A percentile compares a stretch with the other conserved stretches of the same genome.
These are phyloP conservation scores for Schizonepeta tenuifolia DNA, from an alignment of 257 asterid species.

Conservation along the genomic window DNA sequence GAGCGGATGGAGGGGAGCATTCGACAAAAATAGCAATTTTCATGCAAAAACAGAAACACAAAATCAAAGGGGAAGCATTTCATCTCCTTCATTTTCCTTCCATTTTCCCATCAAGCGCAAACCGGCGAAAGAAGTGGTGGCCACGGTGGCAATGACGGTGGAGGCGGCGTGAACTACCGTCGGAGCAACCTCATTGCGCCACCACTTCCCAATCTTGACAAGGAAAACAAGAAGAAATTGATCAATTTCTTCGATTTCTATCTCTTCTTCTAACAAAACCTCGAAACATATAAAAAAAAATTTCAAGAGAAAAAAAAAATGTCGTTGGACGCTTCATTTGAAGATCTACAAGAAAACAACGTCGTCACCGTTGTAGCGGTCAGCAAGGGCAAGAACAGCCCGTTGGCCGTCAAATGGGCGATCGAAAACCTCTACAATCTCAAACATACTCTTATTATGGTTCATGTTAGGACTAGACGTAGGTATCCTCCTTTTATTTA, in stretches of 20 bases:
- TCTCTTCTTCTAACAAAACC: background rate
- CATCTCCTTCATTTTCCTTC: slow-evolving; percentile 9
- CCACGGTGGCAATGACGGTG: slow-evolving; percentile 39
- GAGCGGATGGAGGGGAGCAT: slow-evolving; percentile 26
- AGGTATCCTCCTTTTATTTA: slow-evolving; percentile 43
- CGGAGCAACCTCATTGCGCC: slow-evolving; percentile 38
- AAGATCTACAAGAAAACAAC: slow-evolving; percentile 27
- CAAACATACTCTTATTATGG: slow-evolving; percentile 42
- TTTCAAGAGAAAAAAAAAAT: background rate
- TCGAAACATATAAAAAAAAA: background rate
- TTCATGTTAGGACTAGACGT: slow-evolving; percentile 64
- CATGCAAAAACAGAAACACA: slow-evolving; percentile 1
- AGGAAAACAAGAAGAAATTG: background rate
- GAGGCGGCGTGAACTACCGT: slow-evolving; percentile 6
- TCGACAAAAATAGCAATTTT: slow-evolving; percentile 34
- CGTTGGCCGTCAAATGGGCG: slow-evolving; percentile 66
- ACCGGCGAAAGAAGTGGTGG: slow-evolving; percentile 34
- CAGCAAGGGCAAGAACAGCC: slow-evolving; percentile 62
- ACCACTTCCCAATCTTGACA: slow-evolving; percentile 32
- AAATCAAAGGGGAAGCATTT: background rate
- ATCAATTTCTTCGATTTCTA: background rate
- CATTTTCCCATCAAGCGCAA: background rate
- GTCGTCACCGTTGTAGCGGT: slow-evolving; percentile 58
- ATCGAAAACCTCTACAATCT: slow-evolving; percentile 51
- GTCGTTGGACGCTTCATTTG: slow-evolving; percentile 22